These are phyloP conservation scores for Lumnitzera racemosa DNA, from an alignment of 345 rosid species.

Conservation along the genomic window DNA sequence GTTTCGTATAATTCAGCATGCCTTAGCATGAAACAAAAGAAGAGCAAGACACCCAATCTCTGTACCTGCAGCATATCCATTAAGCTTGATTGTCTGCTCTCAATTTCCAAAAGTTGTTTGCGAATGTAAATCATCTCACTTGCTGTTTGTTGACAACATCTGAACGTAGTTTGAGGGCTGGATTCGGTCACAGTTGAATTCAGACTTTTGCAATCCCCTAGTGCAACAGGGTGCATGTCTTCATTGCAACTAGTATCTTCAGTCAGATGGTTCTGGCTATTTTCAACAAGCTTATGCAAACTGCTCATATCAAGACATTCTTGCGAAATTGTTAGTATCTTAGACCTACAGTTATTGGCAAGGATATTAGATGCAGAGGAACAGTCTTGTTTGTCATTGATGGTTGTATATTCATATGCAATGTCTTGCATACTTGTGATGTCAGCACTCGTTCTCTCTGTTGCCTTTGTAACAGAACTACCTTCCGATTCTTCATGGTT, in stretches of 20 bases:
- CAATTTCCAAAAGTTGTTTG: slow-evolving; percentile 73
- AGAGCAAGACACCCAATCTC: slow-evolving; percentile 1
- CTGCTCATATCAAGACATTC: slow-evolving; percentile 28
- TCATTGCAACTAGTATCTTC: slow-evolving; percentile 40
- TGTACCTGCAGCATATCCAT: slow-evolving; percentile 81
- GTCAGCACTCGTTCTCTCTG: slow-evolving; percentile 38
- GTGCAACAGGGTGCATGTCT: slow-evolving; percentile 32
- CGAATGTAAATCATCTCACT: slow-evolving; percentile 65
- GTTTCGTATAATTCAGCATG: too few relatives aligned
- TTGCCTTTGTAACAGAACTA: slow-evolving; percentile 57
- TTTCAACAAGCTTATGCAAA: slow-evolving; percentile 29
- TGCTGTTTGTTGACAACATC: slow-evolving; percentile 52
- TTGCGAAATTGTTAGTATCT: slow-evolving; percentile 43
- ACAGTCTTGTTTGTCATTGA: slow-evolving; percentile 61
- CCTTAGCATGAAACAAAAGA: neutral
- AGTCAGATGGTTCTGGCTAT: slow-evolving; percentile 34
- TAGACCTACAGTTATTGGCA: slow-evolving; percentile 39
- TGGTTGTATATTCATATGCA: slow-evolving; percentile 42
- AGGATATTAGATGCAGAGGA: slow-evolving; percentile 41
- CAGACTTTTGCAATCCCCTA: slow-evolving; percentile 53
- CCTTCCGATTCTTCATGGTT: slow-evolving; percentile 79
- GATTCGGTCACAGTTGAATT: slow-evolving; percentile 69
- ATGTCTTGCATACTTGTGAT: slow-evolving; percentile 31
- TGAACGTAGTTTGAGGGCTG: slow-evolving; percentile 34
- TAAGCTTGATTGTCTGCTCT: slow-evolving; percentile 59